Conservation (phyloP, 768 basidiomycete genomes). For the Mrakia frigida region DNA sequence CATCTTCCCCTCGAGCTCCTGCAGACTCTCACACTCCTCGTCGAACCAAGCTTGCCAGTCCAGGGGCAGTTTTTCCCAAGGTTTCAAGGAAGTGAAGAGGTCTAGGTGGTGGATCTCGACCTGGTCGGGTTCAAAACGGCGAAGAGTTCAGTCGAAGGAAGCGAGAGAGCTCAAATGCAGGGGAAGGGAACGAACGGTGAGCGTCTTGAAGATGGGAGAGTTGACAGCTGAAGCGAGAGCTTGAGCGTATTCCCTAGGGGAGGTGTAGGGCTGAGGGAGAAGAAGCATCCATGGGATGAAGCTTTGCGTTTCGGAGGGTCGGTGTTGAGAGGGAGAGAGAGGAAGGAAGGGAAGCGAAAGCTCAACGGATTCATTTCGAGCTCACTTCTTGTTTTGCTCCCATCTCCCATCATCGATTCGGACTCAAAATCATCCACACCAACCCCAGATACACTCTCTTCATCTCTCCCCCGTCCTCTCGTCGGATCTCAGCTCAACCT, state of each 20-base stretch:
- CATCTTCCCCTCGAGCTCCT: neutral
- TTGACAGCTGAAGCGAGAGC: neutral
- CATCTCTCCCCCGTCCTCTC: neutral
- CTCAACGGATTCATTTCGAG: neutral
- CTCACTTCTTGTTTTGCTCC: neutral
- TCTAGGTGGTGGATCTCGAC: neutral
- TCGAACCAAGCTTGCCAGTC: conserved; percentile 1
- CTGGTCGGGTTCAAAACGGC: neutral
- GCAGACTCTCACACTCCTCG: neutral
- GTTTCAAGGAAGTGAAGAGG: neutral
- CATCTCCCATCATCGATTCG: neutral
- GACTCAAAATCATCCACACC: neutral
- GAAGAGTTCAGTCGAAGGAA: neutral
- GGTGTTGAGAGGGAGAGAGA: neutral
- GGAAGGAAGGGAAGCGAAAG: neutral
- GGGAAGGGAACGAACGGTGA: neutral
- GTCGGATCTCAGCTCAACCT: neutral
- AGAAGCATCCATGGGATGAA: neutral
- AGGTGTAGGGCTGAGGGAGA: neutral
- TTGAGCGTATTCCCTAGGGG: neutral
- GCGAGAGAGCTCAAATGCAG: neutral
- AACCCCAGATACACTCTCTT: neutral
- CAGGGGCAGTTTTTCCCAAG: neutral
- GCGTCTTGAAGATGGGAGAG: neutral
- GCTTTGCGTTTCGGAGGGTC: neutral